phyloP scores from a whole-genome alignment of 768 basidiomycete genomes.

The Tylopilus vinaceipallidus region DNA sequence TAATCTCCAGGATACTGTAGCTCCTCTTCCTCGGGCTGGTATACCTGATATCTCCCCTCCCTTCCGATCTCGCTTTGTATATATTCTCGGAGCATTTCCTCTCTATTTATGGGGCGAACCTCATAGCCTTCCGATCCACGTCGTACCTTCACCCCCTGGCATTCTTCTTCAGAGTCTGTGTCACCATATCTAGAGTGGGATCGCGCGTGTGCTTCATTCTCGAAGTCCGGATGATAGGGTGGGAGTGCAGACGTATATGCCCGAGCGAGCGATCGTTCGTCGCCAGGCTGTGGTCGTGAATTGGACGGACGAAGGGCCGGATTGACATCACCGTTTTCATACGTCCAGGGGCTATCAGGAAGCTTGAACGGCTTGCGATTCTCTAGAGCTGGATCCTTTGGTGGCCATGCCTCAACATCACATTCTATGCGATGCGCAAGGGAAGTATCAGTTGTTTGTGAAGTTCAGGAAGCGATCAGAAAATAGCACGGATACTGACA shows the following conservation, averaged over 20 bases:
- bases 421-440: constrained; percentile 29
- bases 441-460: constrained; percentile 9
- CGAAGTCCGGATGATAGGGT: constrained; percentile 77
- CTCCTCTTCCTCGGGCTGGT: constrained; percentile 58
- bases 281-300: constrained; percentile 33
- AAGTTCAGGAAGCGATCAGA: not conserved
- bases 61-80: constrained; percentile 52
- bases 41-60: constrained; percentile 62
- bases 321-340: constrained; percentile 73
- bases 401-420: constrained; percentile 62
- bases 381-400: constrained; percentile 52
- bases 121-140: constrained; percentile 85
- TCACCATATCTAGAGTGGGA: constrained; percentile 18
- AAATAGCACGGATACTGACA: constrained; percentile 5
- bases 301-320: constrained; percentile 71
- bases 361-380: constrained; percentile 44
- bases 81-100: constrained; percentile 61
- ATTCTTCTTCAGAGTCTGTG: constrained; percentile 32
- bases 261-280: constrained; percentile 21
- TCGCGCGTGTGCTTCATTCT: constrained; percentile 29
- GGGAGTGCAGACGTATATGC: constrained; percentile 52
- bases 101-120: constrained; percentile 57
- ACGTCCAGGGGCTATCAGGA: constrained; percentile 80
- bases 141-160: constrained; percentile 44
- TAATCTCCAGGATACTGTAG: constrained; percentile 46